Conservation (phyloP, 108 stramenopile genomes). For the Parmales sp. region DNA sequence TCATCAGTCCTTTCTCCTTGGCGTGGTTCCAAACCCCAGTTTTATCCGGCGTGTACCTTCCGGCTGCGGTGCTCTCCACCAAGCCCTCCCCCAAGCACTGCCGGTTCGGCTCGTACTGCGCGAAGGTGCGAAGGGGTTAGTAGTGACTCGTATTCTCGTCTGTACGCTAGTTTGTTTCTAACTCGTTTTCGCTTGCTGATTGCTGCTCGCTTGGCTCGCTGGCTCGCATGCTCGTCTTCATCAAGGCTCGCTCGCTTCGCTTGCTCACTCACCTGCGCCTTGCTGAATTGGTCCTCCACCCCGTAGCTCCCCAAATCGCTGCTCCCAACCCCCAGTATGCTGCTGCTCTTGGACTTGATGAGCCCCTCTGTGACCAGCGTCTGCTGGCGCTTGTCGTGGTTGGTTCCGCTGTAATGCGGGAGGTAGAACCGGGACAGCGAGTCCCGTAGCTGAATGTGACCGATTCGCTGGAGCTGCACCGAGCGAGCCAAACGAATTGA, state of each 20-base stretch:
- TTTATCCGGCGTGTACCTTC: conserved; percentile 10
- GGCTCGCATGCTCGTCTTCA: no score
- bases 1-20: neutral
- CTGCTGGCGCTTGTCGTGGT: conserved; percentile 9
- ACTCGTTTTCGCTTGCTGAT: no score
- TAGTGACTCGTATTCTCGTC: no score
- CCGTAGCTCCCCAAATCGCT: neutral
- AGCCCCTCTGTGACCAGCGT: conserved; percentile 14
- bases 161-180: no score
- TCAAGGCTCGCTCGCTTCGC: no score
- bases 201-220: no score
- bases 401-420: neutral
- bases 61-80: neutral
- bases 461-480: neutral
- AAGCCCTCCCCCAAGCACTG: neutral
- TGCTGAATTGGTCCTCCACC: conserved; percentile 16
- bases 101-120: neutral
- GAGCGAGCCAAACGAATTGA: neutral
- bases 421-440: neutral
- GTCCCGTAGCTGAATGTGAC: conserved; percentile 6
- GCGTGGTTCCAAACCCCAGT: neutral
- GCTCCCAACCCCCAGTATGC: conserved; percentile 1
- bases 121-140: no score
- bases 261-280: no score
- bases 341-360: conserved; percentile 7